Percentiles rank a stretch among this genome's conserved stretches.
These are phyloP conservation scores for Termitomyces sp. DNA, from an alignment of 768 basidiomycete genomes.

Conservation along the genomic window DNA sequence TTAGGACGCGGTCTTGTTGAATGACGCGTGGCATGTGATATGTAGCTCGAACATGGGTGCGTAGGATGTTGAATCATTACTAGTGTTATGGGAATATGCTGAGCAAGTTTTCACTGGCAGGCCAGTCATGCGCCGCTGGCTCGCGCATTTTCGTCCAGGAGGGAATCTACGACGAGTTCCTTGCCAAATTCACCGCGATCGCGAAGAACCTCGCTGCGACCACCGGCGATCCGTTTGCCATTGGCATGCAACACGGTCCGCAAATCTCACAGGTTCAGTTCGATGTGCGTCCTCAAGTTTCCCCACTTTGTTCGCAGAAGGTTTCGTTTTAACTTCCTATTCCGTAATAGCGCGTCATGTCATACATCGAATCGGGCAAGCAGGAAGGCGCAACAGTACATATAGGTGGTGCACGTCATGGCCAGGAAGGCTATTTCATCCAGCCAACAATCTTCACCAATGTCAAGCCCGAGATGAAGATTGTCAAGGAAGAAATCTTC, in stretches of 20 bases:
- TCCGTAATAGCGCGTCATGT: constrained; percentile 56
- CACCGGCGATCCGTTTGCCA: constrained; percentile 65
- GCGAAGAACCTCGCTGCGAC: constrained; percentile 41
- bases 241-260: constrained; percentile 63
- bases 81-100: neutral
- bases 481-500: constrained; percentile 69
- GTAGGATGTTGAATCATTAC: neutral
- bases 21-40: neutral
- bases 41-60: constrained; percentile 35
- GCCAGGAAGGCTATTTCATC: constrained; percentile 66
- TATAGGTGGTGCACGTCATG: constrained; percentile 57
- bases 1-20: no score
- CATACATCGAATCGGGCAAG: constrained; percentile 73
- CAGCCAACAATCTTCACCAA: constrained; percentile 69
- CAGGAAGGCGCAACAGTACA: constrained; percentile 63
- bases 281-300: constrained; percentile 40
- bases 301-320: no score
- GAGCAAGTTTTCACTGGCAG: neutral
- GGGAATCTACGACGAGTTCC: constrained; percentile 76
- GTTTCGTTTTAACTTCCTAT: neutral
- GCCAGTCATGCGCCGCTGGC: constrained; percentile 76
- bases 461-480: constrained; percentile 60
- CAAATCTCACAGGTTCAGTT: constrained; percentile 69
- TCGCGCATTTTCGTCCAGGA: constrained; percentile 84
- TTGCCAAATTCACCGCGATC: constrained; percentile 50